These are phyloP conservation scores for Aspergillus sp. DNA, from an alignment of 2,329 filamentous ascomycete genomes.

Conservation along the genomic window DNA sequence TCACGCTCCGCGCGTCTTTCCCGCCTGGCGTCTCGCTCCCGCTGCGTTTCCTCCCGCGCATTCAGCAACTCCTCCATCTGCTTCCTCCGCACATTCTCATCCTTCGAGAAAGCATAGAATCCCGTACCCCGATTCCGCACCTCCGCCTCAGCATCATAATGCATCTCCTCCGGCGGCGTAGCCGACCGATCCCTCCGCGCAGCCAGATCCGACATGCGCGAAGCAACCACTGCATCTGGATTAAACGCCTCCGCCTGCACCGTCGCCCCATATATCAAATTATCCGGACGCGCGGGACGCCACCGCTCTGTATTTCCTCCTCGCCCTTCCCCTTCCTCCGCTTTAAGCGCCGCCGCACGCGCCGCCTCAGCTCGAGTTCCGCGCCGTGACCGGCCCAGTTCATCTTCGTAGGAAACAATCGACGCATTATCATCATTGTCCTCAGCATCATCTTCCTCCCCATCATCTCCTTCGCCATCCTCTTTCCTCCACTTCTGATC, in stretches of 20 bases:
- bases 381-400: conserved; percentile 80
- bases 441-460: conserved; percentile 39
- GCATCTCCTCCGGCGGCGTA: conserved; percentile 76
- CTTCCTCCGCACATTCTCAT: conserved; percentile 64
- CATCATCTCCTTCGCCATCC: conserved; percentile 45
- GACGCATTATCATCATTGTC: conserved; percentile 56
- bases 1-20: conserved; percentile 61
- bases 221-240: conserved; percentile 63
- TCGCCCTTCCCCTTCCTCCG: conserved; percentile 25
- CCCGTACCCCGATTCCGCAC: conserved; percentile 84
- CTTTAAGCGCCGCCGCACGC: conserved; percentile 59
- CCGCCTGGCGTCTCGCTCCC: conserved; percentile 58
- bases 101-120: conserved; percentile 85
- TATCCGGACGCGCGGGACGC: conserved; percentile 58
- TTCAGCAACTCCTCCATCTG: conserved; percentile 76
- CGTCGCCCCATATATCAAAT: conserved; percentile 80
- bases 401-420: conserved; percentile 84
- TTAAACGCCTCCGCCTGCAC: conserved; percentile 84
- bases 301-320: conserved; percentile 29
- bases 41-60: conserved; percentile 69
- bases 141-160: conserved; percentile 85
- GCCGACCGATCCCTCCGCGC: conserved; percentile 73
- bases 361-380: conserved; percentile 71
- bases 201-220: conserved; percentile 77
- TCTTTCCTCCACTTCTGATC: conserved; percentile 90